These are phyloP conservation scores for Penicillium lagena DNA, from an alignment of 495 filamentous ascomycete species.

Conservation along the genomic window DNA sequence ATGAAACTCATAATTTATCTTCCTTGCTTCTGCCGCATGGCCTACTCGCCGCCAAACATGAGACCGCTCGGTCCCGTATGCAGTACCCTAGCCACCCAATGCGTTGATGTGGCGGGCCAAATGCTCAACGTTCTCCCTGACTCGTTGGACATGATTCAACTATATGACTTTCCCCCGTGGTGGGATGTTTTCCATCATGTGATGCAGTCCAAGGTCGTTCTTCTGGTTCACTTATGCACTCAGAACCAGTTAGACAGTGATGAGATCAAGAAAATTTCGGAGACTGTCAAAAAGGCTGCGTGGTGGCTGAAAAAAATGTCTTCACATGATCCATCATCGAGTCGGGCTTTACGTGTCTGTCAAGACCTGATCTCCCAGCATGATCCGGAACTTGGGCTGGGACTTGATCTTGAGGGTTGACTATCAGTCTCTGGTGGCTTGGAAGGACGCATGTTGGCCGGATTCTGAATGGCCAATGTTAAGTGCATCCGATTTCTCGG, in stretches of 20 bases:
- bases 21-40: constrained; percentile 47
- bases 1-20: constrained; percentile 48
- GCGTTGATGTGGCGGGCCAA: not conserved
- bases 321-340: not conserved
- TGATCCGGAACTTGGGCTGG: too few species aligned
- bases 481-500: too few species aligned
- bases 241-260: not conserved
- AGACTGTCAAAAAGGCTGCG: not conserved
- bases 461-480: too few species aligned
- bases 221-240: not conserved
- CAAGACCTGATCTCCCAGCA: too few species aligned
- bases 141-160: constrained; percentile 9
- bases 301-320: not conserved
- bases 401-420: too few species aligned
- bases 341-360: too few species aligned
- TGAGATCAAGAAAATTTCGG: too few species aligned
- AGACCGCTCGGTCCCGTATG: constrained; percentile 15
- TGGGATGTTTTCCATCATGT: not conserved
- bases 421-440: too few species aligned
- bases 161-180: not conserved
- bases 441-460: too few species aligned
- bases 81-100: not conserved
- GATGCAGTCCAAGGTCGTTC: not conserved
- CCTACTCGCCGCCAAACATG: constrained; percentile 9
- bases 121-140: constrained; percentile 10